Evolutionary conservation across 306 rosid species (phyloP), one percentile per base, ranked within the genome.

Genomic region (Trichosanthes truncata): DNA sequence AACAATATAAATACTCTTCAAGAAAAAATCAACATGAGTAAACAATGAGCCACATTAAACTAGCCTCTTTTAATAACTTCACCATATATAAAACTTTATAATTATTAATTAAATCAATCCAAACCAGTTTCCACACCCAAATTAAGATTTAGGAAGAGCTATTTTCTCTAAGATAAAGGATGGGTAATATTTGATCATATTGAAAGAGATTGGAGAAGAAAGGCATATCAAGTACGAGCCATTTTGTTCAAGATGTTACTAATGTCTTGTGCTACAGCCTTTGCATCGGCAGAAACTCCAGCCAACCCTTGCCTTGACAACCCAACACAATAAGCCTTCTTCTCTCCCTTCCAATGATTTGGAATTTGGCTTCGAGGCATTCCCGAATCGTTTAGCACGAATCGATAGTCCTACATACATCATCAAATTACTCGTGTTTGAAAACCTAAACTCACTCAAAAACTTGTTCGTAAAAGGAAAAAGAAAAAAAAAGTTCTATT

Each of bases 291-390:
- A 1, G 89, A 56, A 7, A 88, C 81, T 57, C 97, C 92, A 21
- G 10, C 35, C 0, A 92, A 72, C 41, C 93, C 97, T 66, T 85
- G 86, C 17, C 78, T 80, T 25, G 91, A 40, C 43, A 90, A 75
- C 14, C 93, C 97, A 18, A 81, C 91, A 81, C 92, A 89, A 21
- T 89, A 89, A 6, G 87, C 46, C 0, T 92, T 89, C 8, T 45
- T 63, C 1, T 92, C 84, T 82, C 93, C 94, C 78, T 87, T 90
- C 91, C 90, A 92, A 8, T 90, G 97, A 0, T 29, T 52, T 4
- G 94, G 92, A 9, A 45, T 78, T 9, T 9, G 38, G 18, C 66
- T 82, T 49, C 78, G 90, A 0, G 94, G 97, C 89, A 82, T 78
- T 52, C 97, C 97, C 4, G 78, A 11, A 0, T 84, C 87, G 20